Evolutionary conservation across 2,329 filamentous ascomycete genomes (phyloP).

Genomic region (Colletotrichum godetiae): DNA sequence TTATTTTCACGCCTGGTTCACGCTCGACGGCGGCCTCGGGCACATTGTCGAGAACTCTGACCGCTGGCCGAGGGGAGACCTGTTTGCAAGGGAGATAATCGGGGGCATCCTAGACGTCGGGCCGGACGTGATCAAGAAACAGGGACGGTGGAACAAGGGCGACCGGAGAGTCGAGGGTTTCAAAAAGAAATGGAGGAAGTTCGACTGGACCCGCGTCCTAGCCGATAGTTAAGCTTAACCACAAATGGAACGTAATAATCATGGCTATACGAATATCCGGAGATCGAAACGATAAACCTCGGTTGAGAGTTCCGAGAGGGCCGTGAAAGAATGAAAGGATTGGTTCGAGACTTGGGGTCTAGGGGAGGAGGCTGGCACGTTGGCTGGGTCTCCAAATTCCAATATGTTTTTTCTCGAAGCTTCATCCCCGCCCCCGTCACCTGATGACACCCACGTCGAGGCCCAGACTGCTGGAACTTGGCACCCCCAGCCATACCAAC

Average conservation of each 20-base stretch:
- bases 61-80: conserved; percentile 88
- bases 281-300: conserved; percentile 4
- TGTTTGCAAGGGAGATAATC: conserved; percentile 92
- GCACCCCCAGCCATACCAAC: neutral
- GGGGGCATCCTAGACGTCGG: conserved; percentile 91
- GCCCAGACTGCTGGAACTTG: neutral
- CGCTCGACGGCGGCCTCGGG: conserved; percentile 88
- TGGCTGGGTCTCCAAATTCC: neutral
- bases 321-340: too few species aligned
- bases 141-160: conserved; percentile 83
- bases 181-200: conserved; percentile 87
- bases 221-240: conserved; percentile 46
- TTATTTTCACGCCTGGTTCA: conserved; percentile 98
- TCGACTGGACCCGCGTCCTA: conserved; percentile 83
- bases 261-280: neutral
- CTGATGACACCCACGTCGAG: neutral
- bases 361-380: neutral
- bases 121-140: conserved; percentile 86
- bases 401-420: neutral
- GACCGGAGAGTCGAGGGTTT: conserved; percentile 81
- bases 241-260: neutral
- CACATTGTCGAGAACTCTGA: conserved; percentile 90
- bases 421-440: neutral
- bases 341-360: neutral
- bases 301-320: neutral